Conservation (phyloP, 139 green algal species). For the Chlamydomonas incerta region DNA sequence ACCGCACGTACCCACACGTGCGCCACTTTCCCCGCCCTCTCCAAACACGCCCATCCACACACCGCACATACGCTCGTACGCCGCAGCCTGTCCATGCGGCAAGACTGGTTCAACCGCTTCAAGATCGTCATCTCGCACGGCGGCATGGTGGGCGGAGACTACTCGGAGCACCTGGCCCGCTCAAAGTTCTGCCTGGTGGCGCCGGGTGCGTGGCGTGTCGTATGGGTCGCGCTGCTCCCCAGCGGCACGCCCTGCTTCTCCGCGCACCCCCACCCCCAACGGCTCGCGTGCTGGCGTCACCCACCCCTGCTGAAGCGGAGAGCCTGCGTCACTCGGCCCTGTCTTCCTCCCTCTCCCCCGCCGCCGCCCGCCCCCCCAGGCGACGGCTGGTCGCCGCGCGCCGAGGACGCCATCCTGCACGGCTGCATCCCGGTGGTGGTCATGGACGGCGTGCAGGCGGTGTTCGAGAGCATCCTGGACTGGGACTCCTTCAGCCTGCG, state of each 20-base stretch:
- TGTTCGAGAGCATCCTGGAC: conserved; percentile 14
- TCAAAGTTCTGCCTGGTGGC: conserved; percentile 53
- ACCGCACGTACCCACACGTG: too few species aligned
- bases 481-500: not conserved
- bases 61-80: too few species aligned
- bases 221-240: too few species aligned
- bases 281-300: too few species aligned
- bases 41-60: too few species aligned
- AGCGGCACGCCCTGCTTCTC: too few species aligned
- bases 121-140: conserved; percentile 1
- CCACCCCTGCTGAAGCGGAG: too few species aligned
- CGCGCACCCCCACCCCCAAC: too few species aligned
- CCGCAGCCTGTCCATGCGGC: not conserved
- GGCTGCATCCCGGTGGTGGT: not conserved
- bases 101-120: conserved; percentile 16
- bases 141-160: not conserved
- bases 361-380: not conserved
- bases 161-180: conserved; percentile 32
- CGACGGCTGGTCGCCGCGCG: not conserved
- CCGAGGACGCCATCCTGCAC: conserved; percentile 7
- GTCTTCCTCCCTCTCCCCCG: too few species aligned
- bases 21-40: too few species aligned
- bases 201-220: not conserved
- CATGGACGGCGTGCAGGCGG: conserved; percentile 14
- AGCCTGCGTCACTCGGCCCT: too few species aligned